Conservation (phyloP, 306 rosid genomes). For the Cucurbita ficifolia region DNA sequence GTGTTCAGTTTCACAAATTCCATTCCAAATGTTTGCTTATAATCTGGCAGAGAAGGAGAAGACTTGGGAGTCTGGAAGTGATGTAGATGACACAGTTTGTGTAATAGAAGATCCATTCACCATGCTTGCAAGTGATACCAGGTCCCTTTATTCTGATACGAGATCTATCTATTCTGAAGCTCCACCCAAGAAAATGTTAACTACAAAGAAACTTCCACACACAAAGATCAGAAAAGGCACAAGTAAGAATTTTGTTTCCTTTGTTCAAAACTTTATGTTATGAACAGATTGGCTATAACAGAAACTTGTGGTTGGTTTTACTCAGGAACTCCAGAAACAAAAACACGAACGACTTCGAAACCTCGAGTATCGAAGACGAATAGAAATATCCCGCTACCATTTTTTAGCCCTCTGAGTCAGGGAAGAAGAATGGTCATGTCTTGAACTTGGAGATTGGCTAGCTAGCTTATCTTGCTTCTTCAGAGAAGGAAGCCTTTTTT, state of each 20-base stretch:
- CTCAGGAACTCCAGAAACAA: constrained; percentile 18
- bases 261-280: background rate
- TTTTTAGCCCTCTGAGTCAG: constrained; percentile 19
- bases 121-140: constrained; percentile 13
- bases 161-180: constrained; percentile 21
- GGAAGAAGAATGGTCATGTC: constrained; percentile 16
- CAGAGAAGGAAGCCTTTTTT: background rate
- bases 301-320: constrained; percentile 3
- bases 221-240: constrained; percentile 24
- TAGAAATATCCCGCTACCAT: constrained; percentile 16
- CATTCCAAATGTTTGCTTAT: constrained; percentile 74
- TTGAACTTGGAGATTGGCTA: constrained; percentile 24
- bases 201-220: constrained; percentile 15
- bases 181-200: constrained; percentile 22
- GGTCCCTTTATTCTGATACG: constrained; percentile 24
- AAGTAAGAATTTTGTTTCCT: constrained; percentile 27
- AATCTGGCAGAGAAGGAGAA: constrained; percentile 53
- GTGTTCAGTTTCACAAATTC: constrained; percentile 41
- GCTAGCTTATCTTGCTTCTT: constrained; percentile 5
- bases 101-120: constrained; percentile 22
- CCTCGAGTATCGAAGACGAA: constrained; percentile 17
- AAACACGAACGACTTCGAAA: constrained; percentile 1
- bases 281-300: background rate
- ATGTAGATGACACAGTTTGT: constrained; percentile 19
- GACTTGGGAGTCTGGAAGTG: constrained; percentile 23